Conservation (phyloP, 495 filamentous ascomycete genomes). For the Acidomyces sp. region DNA sequence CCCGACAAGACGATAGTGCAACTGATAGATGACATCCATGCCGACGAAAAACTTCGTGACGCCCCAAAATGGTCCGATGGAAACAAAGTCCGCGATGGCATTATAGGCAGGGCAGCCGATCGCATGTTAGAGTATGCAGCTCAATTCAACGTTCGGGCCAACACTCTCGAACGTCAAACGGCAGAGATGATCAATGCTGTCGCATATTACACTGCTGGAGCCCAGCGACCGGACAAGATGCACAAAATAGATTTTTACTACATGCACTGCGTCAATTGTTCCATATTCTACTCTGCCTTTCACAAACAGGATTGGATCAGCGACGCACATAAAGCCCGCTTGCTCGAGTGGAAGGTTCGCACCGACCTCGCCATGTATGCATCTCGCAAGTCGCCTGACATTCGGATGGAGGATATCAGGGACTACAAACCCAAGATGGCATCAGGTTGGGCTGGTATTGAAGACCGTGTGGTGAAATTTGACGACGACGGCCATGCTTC, state of each 20-base stretch:
- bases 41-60: slow-evolving; percentile 39
- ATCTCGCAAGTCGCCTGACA: slow-evolving; percentile 42
- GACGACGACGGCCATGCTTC: slow-evolving; percentile 66
- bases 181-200: slow-evolving; percentile 63
- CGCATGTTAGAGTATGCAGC: slow-evolving; percentile 48
- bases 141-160: slow-evolving; percentile 45
- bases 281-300: slow-evolving; percentile 50
- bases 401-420: slow-evolving; percentile 41
- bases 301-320: slow-evolving; percentile 30
- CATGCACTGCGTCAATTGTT: slow-evolving; percentile 53
- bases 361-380: slow-evolving; percentile 56
- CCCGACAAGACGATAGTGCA: slow-evolving; percentile 40
- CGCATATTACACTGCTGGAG: slow-evolving; percentile 48
- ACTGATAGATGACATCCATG: slow-evolving; percentile 45
- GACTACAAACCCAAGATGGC: slow-evolving; percentile 37
- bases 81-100: slow-evolving; percentile 54
- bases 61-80: slow-evolving; percentile 40
- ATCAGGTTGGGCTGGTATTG: slow-evolving; percentile 41
- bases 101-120: slow-evolving; percentile 46
- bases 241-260: slow-evolving; percentile 73
- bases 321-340: slow-evolving; percentile 41
- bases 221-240: slow-evolving; percentile 48
- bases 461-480: slow-evolving; percentile 39
- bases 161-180: slow-evolving; percentile 51
- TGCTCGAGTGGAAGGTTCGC: slow-evolving; percentile 65